These are phyloP conservation scores for Tephrocybe sp. DNA, from an alignment of 768 basidiomycete species.

Conservation along the genomic window DNA sequence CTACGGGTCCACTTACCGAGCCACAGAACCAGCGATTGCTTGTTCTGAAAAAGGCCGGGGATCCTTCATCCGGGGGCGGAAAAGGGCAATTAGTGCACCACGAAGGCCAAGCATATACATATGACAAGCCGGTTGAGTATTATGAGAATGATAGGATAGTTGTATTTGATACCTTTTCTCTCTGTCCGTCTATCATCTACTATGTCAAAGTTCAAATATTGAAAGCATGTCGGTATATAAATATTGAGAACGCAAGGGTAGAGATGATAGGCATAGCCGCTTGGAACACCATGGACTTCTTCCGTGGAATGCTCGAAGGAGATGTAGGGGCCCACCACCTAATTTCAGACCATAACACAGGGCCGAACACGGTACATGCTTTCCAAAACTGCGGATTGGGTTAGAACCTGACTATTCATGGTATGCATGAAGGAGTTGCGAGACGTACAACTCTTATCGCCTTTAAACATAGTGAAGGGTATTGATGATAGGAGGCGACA, in stretches of 20 bases:
- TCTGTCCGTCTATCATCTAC: no score
- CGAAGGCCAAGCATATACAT: no score
- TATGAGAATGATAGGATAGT: no score
- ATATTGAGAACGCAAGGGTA: slow-evolving; percentile 1
- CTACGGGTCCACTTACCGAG: no score
- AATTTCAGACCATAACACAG: slow-evolving; percentile 86
- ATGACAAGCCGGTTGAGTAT: no score
- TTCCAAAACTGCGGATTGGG: slow-evolving; percentile 69
- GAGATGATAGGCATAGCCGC: slow-evolving; percentile 4
- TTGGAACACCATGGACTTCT: not conserved
- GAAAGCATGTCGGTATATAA: slow-evolving; percentile 8
- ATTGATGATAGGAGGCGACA: slow-evolving; percentile 52
- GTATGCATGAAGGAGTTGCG: slow-evolving; percentile 5
- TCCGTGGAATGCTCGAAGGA: slow-evolving; percentile 17
- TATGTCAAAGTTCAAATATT: not conserved
- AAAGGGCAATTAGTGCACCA: no score
- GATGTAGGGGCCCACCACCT: slow-evolving; percentile 65
- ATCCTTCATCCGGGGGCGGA: no score
- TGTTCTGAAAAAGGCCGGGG: no score
- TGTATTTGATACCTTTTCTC: no score
- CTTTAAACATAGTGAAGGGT: slow-evolving; percentile 63
- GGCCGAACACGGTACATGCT: slow-evolving; percentile 85
- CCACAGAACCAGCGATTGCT: no score
- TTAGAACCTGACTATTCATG: not conserved
- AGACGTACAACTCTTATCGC: slow-evolving; percentile 67